Evolutionary conservation across 208 protist genomes (phyloP).

Genomic region (Wallacemonas sp.): DNA sequence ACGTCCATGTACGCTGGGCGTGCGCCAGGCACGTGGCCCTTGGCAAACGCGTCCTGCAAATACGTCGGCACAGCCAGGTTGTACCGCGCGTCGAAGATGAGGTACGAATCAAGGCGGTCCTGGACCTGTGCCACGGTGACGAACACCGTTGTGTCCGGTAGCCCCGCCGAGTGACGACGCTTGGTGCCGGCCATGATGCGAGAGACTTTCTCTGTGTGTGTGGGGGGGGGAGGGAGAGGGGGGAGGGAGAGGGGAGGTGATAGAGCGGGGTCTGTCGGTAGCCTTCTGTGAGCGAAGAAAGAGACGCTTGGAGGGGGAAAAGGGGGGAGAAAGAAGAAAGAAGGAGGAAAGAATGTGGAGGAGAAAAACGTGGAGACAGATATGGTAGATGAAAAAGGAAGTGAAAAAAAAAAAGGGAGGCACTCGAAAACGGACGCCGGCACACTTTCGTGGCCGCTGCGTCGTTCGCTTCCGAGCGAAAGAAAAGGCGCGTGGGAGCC

Average conservation of each 20-base stretch:
- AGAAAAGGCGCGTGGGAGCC: too few species aligned
- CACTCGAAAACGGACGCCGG: background rate
- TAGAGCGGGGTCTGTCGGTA: background rate
- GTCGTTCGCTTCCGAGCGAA: too few species aligned
- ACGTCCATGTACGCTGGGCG: constrained; percentile 58
- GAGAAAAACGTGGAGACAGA: constrained; percentile 4
- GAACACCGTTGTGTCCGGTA: constrained; percentile 51
- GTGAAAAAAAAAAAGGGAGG: constrained; percentile 4
- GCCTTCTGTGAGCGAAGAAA: background rate
- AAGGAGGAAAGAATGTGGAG: constrained; percentile 14
- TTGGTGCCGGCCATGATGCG: background rate
- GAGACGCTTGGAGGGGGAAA: constrained; percentile 17
- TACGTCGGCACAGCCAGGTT: constrained; percentile 31
- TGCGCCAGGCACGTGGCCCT: constrained; percentile 51
- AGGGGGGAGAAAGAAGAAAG: constrained; percentile 4
- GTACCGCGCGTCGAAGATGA: constrained; percentile 82
- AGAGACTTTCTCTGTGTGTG: constrained; percentile 12
- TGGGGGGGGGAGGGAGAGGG: constrained; percentile 3
- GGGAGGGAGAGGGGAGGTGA: background rate
- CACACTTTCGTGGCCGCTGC: too few species aligned
- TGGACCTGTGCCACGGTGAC: constrained; percentile 46
- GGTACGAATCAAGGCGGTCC: constrained; percentile 36
- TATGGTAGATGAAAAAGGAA: constrained; percentile 5
- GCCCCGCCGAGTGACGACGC: background rate
- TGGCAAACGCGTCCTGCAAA: constrained; percentile 51